A percentile compares a stretch with the other conserved stretches of the same genome.
Evolutionary conservation across 179 eudicot genomes (phyloP).

Genomic region (Beta macrorhiza): DNA sequence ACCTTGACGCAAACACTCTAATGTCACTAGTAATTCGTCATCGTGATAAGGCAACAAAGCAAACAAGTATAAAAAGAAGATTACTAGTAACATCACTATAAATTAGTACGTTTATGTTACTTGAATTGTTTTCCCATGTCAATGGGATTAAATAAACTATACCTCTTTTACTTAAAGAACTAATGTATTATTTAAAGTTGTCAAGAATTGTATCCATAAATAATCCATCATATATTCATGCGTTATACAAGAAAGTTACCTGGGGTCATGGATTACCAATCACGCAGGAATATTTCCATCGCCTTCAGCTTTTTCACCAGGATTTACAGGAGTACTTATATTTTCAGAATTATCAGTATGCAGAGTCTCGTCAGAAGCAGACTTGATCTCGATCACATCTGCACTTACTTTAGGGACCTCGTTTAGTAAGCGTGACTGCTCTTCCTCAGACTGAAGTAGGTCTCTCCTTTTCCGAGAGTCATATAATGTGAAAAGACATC

Average conservation of each 20-base stretch:
- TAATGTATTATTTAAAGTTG: background rate
- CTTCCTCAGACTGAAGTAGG: slow-evolving; percentile 39
- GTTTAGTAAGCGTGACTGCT: slow-evolving; percentile 35
- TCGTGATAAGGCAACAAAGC: no score
- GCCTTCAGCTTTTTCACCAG: slow-evolving; percentile 7
- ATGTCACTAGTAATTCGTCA: no score
- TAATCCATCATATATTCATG: no score
- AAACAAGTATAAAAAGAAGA: no score
- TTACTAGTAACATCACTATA: no score
- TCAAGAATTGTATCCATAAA: background rate
- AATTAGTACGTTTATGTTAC: no score
- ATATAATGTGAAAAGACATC: slow-evolving; percentile 28
- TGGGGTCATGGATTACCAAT: background rate
- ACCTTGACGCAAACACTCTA: no score
- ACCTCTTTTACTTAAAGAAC: background rate
- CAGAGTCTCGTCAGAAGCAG: slow-evolving; percentile 26
- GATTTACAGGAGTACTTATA: background rate
- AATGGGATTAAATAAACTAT: no score
- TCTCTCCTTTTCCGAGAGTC: slow-evolving; percentile 35
- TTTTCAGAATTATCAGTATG: slow-evolving; percentile 15
- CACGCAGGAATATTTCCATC: slow-evolving; percentile 7
- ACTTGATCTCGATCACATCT: slow-evolving; percentile 30
- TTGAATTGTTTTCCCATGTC: no score
- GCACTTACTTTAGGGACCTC: slow-evolving; percentile 41
- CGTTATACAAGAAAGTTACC: slow-evolving; percentile 20